Evolutionary conservation across 129 eudicot genomes (phyloP).

Genomic region (Flaveria robusta): DNA sequence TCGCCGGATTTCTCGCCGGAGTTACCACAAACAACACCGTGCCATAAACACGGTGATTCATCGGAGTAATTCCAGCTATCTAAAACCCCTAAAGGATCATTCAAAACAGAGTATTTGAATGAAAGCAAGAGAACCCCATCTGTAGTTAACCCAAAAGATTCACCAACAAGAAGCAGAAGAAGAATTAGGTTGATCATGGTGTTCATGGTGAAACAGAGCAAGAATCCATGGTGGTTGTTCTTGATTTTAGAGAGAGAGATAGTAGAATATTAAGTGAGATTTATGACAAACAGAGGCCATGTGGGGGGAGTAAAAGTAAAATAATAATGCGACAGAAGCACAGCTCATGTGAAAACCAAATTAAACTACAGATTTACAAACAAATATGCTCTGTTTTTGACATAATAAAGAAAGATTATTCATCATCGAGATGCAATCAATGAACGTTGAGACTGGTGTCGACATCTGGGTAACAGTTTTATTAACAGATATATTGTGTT

Average conservation of each 20-base stretch:
- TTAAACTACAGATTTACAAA: constrained; percentile 33
- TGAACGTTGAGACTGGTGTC: constrained; percentile 33
- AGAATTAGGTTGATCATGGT: constrained; percentile 45
- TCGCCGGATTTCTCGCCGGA: constrained; percentile 33
- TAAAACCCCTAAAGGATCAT: constrained; percentile 65
- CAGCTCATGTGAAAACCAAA: constrained; percentile 37
- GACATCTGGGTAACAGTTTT: constrained; percentile 29
- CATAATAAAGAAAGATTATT: constrained; percentile 28
- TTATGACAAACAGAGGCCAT: constrained; percentile 63
- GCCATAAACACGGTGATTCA: constrained; percentile 78
- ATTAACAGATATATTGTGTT: background rate
- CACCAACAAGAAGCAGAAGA: constrained; percentile 23
- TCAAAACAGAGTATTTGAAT: constrained; percentile 55
- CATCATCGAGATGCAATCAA: constrained; percentile 28
- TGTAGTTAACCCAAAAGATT: constrained; percentile 42
- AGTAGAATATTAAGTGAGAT: constrained; percentile 51
- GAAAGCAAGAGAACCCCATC: constrained; percentile 79
- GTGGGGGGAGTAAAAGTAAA: constrained; percentile 41
- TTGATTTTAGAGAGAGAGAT: constrained; percentile 35
- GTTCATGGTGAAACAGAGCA: constrained; percentile 13
- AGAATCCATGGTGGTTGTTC: constrained; percentile 40
- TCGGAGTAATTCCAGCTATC: constrained; percentile 55
- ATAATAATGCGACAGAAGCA: constrained; percentile 34
- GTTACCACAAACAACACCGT: constrained; percentile 60
- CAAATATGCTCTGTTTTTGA: constrained; percentile 56